These are phyloP conservation scores for Fusarium heterosporum DNA, from an alignment of 2,329 filamentous ascomycete genomes.

Conservation along the genomic window DNA sequence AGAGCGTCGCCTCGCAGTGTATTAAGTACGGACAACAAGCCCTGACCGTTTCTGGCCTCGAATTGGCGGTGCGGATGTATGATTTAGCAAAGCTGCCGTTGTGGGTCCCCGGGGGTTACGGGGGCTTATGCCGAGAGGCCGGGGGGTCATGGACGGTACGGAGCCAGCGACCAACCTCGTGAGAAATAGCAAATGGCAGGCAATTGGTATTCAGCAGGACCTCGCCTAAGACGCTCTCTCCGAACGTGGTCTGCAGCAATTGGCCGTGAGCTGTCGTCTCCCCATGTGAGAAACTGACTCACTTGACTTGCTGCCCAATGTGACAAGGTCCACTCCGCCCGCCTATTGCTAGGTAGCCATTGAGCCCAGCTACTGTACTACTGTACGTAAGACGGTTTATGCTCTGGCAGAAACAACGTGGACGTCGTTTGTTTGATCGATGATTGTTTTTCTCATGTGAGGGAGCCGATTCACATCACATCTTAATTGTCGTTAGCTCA, in stretches of 20 bases:
- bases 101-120: slow-evolving; percentile 33
- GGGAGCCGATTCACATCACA: slow-evolving; percentile 40
- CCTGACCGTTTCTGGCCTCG: slow-evolving; percentile 10
- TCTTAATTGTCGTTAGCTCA: slow-evolving; percentile 41
- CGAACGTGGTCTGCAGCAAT: slow-evolving; percentile 44
- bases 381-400: slow-evolving; percentile 29
- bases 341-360: slow-evolving; percentile 21
- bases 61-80: slow-evolving; percentile 31
- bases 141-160: slow-evolving; percentile 10
- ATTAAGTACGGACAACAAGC: slow-evolving; percentile 29
- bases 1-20: slow-evolving; percentile 15
- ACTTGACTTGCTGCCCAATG: slow-evolving; percentile 48
- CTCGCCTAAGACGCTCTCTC: slow-evolving; percentile 10
- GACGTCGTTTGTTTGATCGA: slow-evolving; percentile 20
- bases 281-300: slow-evolving; percentile 19
- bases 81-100: slow-evolving; percentile 22
- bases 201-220: slow-evolving; percentile 20
- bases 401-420: slow-evolving; percentile 31
- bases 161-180: slow-evolving; percentile 23
- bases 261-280: slow-evolving; percentile 37
- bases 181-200: slow-evolving; percentile 4
- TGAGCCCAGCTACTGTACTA: not conserved
- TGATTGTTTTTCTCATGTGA: slow-evolving; percentile 33
- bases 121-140: slow-evolving; percentile 27
- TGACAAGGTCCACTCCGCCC: slow-evolving; percentile 31